Conservation (phyloP, 179 eudicot genomes). For the Sideroxylon spinosum region DNA sequence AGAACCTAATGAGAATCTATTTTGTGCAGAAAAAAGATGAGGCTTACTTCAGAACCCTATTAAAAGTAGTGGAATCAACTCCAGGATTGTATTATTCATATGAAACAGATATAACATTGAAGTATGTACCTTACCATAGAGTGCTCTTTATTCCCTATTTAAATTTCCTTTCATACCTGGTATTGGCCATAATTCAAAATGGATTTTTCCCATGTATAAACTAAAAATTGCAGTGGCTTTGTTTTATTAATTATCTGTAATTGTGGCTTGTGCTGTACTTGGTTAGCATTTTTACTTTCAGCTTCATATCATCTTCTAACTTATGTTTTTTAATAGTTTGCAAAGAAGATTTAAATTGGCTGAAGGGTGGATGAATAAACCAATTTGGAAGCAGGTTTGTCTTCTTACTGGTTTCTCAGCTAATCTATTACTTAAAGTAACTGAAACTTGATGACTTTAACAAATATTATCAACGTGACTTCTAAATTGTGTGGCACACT, state of each 20-base stretch:
- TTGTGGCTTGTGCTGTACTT: neutral
- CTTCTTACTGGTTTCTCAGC: neutral
- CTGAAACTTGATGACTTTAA: conserved; percentile 9
- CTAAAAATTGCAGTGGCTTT: too few species aligned
- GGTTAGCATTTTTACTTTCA: neutral
- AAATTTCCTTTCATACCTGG: neutral
- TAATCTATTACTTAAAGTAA: neutral
- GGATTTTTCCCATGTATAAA: too few species aligned
- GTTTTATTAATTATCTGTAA: neutral
- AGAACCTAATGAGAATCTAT: conserved; percentile 10
- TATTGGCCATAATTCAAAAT: too few species aligned
- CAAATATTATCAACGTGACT: neutral
- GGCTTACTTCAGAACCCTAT: conserved; percentile 73
- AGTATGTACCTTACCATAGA: conserved; percentile 41
- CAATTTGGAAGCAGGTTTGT: conserved; percentile 95
- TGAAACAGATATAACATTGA: conserved; percentile 85
- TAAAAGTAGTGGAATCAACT: conserved; percentile 82
- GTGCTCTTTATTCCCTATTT: neutral
- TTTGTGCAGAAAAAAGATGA: conserved; percentile 80
- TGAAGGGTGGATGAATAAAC: conserved; percentile 74
- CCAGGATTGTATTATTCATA: conserved; percentile 94
- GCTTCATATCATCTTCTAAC: neutral
- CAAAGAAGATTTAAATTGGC: conserved; percentile 70
- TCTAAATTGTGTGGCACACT: conserved; percentile 5
- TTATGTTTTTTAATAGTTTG: conserved; percentile 45